Evolutionary conservation across 192 early-diverging fungal genomes (phyloP), one percentile per base, ranked within the genome.

Genomic region (Mortierella hygrophila): DNA sequence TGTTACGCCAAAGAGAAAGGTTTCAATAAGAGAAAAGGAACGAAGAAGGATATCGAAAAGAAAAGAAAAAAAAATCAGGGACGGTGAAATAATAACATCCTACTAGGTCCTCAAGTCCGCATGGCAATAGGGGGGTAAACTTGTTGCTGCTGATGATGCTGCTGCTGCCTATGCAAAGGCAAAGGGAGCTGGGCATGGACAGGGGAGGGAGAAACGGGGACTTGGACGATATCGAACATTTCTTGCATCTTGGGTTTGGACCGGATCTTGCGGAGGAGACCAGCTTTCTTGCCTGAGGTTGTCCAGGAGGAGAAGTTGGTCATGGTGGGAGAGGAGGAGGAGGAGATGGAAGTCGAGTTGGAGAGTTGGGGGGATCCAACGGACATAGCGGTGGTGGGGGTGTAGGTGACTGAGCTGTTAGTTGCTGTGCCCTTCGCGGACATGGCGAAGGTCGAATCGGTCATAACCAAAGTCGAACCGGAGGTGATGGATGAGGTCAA

Each of bases 251-350:
- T 84, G 1, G 77, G 77, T 23, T 63, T 54, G 13, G 82, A 84
- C 40, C 82, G 77, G 32, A 84, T 84, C 82, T 84, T 84, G 49
- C 82, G 72, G 42, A 84, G 32, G 3, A 84, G 54, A 8, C 82
- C 82, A 0, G 77, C 57, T 54, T 70, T 84, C 52, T 74, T 84
- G 49, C 76, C 75, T 0, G 69, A 26, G 55, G 75, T 60, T 1
- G 81, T 40, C 81, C 75, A 83, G 20, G 76, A 57, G 6, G 82
- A 55, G 11, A 70, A 29, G 11, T 38, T 41, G 20, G 70, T 37
- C 42, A 72, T 75, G 23, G 69, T 78, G 20, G 82, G 73, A 2
- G 70, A 78, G 38, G 72, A 60, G 15, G 52, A 32, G 13, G 72
- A 74, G 1, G 81, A 77, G 16, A 42, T 18, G 21, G 41, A 42